Evolutionary conservation across 176 grass and related monocot genomes (phyloP).

Genomic region (Alopecurus myosuroides): DNA sequence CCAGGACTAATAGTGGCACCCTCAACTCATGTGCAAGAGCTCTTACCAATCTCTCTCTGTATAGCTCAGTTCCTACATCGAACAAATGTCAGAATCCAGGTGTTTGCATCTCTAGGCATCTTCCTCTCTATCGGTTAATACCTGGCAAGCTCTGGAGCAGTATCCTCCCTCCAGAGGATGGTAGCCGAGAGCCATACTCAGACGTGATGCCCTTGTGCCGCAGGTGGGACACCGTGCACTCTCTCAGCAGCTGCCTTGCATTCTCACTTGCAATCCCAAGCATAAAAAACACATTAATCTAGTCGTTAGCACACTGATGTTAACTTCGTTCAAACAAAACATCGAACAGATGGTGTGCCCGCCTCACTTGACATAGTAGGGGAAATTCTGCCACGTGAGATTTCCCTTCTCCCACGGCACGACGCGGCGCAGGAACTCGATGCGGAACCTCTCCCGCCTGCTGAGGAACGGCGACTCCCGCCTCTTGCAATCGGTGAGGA

Average conservation of each 20-base stretch:
- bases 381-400: slow-evolving; percentile 82
- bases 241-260: slow-evolving; percentile 49
- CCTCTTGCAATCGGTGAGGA: slow-evolving; percentile 57
- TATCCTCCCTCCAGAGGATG: slow-evolving; percentile 74
- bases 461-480: slow-evolving; percentile 73
- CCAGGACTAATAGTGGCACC: slow-evolving; percentile 72
- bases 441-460: slow-evolving; percentile 72
- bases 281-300: background rate
- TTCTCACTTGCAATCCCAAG: slow-evolving; percentile 53
- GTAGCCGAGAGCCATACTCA: slow-evolving; percentile 62
- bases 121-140: slow-evolving; percentile 24
- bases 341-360: slow-evolving; percentile 21
- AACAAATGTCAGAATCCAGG: slow-evolving; percentile 23
- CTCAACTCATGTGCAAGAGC: slow-evolving; percentile 74
- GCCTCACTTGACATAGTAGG: slow-evolving; percentile 78
- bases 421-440: slow-evolving; percentile 76
- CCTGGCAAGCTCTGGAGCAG: slow-evolving; percentile 83
- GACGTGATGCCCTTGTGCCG: slow-evolving; percentile 59
- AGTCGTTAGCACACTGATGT: background rate
- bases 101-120: slow-evolving; percentile 4
- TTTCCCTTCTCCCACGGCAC: slow-evolving; percentile 85
- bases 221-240: slow-evolving; percentile 73
- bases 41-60: slow-evolving; percentile 88
- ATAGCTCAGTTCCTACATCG: slow-evolving; percentile 91
- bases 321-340: slow-evolving; percentile 27